Base-by-base conservation (phyloP, 2,329 filamentous ascomycete genomes). In the Fusarium mexicanum region DNA sequence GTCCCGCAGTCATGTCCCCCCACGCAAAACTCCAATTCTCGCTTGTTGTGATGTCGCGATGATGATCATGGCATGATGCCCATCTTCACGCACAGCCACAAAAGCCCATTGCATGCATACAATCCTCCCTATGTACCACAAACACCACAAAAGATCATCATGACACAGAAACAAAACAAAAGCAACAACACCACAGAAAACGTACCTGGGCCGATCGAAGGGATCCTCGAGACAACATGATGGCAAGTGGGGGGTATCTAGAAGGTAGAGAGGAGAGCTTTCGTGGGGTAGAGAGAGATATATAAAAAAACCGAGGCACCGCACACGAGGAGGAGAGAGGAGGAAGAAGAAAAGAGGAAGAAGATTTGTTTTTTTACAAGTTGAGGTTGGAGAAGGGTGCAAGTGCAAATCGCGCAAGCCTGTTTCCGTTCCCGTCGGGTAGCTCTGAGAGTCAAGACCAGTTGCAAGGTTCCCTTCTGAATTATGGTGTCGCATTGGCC, bases 151-250 rank as follows among this genome's bases (percentile, higher is more conserved):
- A 63, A 38, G 26, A 51, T 29, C 60, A 48, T 55, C 70, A 73
- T 73, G 58, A 55, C 50, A 48, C 37, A 63, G n/a, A 37, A 64
- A 58, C 11, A 61, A 53, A 41, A 17, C 35, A 54, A 59, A 47
- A 58, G 8, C 61, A 71, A 31, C n/a, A 29, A 14, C 43, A 46
- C 33, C 31, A 41, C 5, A 29, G n/a, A 31, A 26, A 50, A 75
- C 73, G 76, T 86, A 90, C 89, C 88, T 90, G 87, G 78, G 88
- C 87, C 82, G 87, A 84, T 82, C 87, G 82, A 76, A 86, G 77
- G 80, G 88, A 87, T 84, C 86, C 87, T 84, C 88, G 87, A 82
- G 88, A 90, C 83, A 91, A 81, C 89, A 91, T 91, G 75, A 79
- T 87, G 81, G 70, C 71, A 41, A 35, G 61, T 53, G 53, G 62